Base-by-base conservation (phyloP, 1,284 basidiomycete genomes). In the Rugosomyces carneus region DNA sequence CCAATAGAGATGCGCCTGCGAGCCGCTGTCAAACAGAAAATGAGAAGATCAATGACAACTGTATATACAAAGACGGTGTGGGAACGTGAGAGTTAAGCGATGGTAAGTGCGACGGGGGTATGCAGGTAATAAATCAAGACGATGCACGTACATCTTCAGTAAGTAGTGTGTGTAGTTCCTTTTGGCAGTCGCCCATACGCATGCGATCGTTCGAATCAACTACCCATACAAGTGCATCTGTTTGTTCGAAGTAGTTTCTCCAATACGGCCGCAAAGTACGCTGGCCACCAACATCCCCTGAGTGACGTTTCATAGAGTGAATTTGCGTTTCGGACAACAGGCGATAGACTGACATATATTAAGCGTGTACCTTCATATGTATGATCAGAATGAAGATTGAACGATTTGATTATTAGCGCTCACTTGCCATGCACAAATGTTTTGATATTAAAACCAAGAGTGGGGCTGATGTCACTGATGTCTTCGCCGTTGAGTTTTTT, bases 201-300 rank as follows among this genome's bases (percentile, higher is more conserved):
- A 91, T 76, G 26, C 86, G 76, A 67, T 99, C 96, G 35, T 87
- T 81, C 0, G 91, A 94, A 69, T 99, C 96, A 27, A 99, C 94
- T 13, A 99, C 96, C 96, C 96, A 99, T 26, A 99, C 92, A 39
- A 99, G 76, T 2, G 90, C 95, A 67, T 99, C 96, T 4, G 96
- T 99, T 65, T 93, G 89, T 66, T 99, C 96, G 59, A 99, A 99
- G 69, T 99, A 99, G 67, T 99, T 99, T 26, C 93, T 75, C 96
- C 96, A 99, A 65, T 99, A 99, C 1, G 96, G 94, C 18, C 96
- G 78, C 36, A 99, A 79, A 0, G 93, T 95, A 44, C 86, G 81
- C 65, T 99, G 96, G 9, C 96, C 96, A 21, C 96, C 96, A 26
- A 99, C 93, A 63, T 99, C 96, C 96, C 95, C 94, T 93, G 50